Base-by-base conservation (phyloP, 2,329 filamentous ascomycete genomes). In the Sclerotinia minor region DNA sequence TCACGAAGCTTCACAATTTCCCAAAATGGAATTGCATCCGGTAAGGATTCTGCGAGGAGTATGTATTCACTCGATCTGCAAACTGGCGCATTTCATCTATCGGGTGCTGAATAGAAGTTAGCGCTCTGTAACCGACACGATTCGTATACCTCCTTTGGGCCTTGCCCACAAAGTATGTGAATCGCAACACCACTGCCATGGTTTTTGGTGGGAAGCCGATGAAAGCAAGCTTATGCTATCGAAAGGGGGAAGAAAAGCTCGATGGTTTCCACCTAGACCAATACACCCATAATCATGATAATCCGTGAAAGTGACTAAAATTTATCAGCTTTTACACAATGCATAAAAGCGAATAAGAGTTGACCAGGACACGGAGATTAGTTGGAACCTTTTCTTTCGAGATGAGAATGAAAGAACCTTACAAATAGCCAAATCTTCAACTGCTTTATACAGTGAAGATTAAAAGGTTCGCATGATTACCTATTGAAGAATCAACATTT, bases 351-450 rank as follows among this genome's bases (percentile, higher is more conserved):
- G 52, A 78, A 81, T 60, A 81, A 83, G 70, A 70, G 77, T 75
- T 85, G 83, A 68, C 81, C 83, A 24, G 84, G 84, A 65, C 85
- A 86, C 71, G 79, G 84, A 50, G 85, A 86, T 72, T 78, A 84
- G 55, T 80, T 84, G 58, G 81, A 84, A 71, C 80, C 85, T 68
- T 68, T 84, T 84, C 81, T 85, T 86, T 72, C 81, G 83, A 54
- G 83, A 86, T 73, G 83, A 85, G 75, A 86, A 83, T 72, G 81
- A 80, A 32, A 83, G 83, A 74, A 83, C 85, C 67, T 82, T 84
- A 69, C 80, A 81, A 38, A 85, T 84, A 76, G 83, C 81, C 17
- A 38, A 50, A 50, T 50, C n/a, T 2, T 1, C 17, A 26, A 32
- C 19, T n/a, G 19, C 11, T 26, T 9, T 17, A 44, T 38, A 24